phyloP scores from a whole-genome alignment of 768 basidiomycete genomes.

The Leucocoprinus birnbaumii region DNA sequence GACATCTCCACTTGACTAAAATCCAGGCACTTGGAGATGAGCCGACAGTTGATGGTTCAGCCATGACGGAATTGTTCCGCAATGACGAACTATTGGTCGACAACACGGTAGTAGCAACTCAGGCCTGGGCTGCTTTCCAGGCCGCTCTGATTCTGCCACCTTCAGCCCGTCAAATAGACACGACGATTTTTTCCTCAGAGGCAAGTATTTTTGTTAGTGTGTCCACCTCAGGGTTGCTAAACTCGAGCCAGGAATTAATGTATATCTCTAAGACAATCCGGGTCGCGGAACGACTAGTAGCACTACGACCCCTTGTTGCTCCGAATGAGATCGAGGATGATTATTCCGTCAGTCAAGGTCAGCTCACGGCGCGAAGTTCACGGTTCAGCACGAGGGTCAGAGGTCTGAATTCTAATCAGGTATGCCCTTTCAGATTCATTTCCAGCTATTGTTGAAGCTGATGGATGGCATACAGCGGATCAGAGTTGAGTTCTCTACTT shows the following conservation, averaged over 20 bases:
- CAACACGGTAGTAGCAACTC: constrained; percentile 26
- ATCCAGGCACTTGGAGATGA: constrained; percentile 37
- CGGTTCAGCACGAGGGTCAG: constrained; percentile 45
- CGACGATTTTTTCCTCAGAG: constrained; percentile 17
- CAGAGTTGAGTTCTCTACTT: not conserved
- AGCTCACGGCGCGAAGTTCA: constrained; percentile 29
- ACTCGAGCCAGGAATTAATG: constrained; percentile 22
- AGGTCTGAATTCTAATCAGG: constrained; percentile 22
- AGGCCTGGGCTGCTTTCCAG: constrained; percentile 44
- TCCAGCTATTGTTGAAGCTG: too few species aligned
- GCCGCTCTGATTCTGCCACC: constrained; percentile 20
- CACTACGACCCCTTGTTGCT: constrained; percentile 39
- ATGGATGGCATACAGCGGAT: not conserved
- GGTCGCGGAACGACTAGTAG: constrained; percentile 29
- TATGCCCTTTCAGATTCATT: constrained; percentile 9
- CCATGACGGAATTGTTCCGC: constrained; percentile 28
- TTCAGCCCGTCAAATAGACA: constrained; percentile 22
- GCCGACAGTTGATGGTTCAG: constrained; percentile 19
- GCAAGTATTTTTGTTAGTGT: too few species aligned
- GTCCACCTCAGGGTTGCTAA: too few species aligned
- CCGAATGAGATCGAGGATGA: constrained; percentile 42
- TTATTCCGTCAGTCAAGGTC: constrained; percentile 24
- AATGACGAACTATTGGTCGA: constrained; percentile 20
- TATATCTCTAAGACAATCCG: constrained; percentile 36
- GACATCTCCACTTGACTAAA: constrained; percentile 30